phyloP scores from a whole-genome alignment of 192 early-diverging fungal genomes.

The Lobosporangium transversale region DNA sequence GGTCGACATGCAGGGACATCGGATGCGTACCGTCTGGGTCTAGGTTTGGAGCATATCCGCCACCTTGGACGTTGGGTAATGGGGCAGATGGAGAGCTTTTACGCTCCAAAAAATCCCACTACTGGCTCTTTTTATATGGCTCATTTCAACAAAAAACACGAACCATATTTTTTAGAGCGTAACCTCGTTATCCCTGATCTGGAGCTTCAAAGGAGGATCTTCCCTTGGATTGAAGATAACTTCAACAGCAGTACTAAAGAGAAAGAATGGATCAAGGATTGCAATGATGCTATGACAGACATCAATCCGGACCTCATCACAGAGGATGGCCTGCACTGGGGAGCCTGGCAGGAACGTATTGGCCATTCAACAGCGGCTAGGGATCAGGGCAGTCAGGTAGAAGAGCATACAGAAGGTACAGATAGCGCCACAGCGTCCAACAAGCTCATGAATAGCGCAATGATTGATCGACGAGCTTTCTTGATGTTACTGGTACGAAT shows the following conservation, averaged over 20 bases:
- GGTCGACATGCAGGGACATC: constrained; percentile 17
- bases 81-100: constrained; percentile 1
- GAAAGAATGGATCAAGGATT: constrained; percentile 9
- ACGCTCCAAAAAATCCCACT: constrained; percentile 10
- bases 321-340: not conserved
- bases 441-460: not conserved
- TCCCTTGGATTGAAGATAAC: constrained; percentile 2
- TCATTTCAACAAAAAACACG: constrained; percentile 3
- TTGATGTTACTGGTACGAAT: constrained; percentile 13
- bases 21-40: constrained; percentile 7
- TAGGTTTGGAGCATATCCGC: constrained; percentile 3
- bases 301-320: constrained; percentile 5
- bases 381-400: too few relatives aligned
- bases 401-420: too few relatives aligned
- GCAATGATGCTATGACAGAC: constrained; percentile 14
- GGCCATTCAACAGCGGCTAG: not conserved
- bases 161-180: constrained; percentile 9
- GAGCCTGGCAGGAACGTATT: not conserved
- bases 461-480: constrained; percentile 5
- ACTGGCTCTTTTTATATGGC: constrained; percentile 12
- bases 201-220: not conserved
- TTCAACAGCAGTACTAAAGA: not conserved
- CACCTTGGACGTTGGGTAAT: constrained; percentile 18
- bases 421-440: not conserved
- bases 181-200: constrained; percentile 6